A percentile compares a stretch with the other conserved stretches of the same genome.
These are phyloP conservation scores for Dictyostelium brefeldianum DNA, from an alignment of 78 protist genomes.

Conservation along the genomic window DNA sequence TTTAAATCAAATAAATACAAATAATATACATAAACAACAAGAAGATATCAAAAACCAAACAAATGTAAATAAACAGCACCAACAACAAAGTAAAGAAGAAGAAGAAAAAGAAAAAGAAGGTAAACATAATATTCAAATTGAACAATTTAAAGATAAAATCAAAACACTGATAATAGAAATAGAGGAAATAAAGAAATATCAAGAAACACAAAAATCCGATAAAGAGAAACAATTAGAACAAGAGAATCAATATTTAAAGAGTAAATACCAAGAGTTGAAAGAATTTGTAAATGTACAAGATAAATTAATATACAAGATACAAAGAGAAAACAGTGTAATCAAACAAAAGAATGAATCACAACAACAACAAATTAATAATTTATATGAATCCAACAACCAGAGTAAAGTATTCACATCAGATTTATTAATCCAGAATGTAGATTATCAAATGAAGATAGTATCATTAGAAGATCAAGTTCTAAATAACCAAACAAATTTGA, in stretches of 20 bases:
- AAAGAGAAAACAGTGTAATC: not conserved
- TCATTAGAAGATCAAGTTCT: not conserved
- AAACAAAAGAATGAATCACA: not conserved
- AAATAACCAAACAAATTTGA: not conserved
- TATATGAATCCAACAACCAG: not conserved
- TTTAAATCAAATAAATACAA: conserved; percentile 6
- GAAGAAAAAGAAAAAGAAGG: not conserved
- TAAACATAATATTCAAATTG: not conserved
- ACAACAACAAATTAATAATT: not conserved
- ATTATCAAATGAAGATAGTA: not conserved
- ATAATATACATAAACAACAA: not conserved
- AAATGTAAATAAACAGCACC: not conserved
- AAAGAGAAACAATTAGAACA: not conserved
- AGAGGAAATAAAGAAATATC: not conserved
- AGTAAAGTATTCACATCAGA: not conserved
- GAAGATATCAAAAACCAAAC: not conserved
- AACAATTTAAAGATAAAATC: conserved; percentile 1
- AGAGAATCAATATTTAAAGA: not conserved
- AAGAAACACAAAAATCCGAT: not conserved
- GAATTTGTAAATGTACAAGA: not conserved
- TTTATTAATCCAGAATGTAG: not conserved
- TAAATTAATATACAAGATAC: not conserved
- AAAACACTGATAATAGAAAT: not conserved
- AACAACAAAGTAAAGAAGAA: not conserved
- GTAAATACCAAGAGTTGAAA: not conserved